phyloP scores from a whole-genome alignment of 345 rosid genomes.

The Populus pruinosa region DNA sequence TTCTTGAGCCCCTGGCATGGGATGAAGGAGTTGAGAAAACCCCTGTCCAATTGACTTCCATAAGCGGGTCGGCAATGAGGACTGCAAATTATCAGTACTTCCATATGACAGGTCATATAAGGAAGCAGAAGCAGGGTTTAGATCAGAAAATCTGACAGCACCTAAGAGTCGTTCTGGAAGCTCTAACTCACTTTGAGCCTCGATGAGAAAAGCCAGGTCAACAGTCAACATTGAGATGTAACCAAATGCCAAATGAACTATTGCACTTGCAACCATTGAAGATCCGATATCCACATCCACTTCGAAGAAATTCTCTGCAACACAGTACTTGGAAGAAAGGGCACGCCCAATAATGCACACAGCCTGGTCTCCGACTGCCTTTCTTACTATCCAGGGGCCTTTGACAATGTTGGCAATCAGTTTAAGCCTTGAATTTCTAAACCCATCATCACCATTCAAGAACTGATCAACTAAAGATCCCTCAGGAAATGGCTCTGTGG shows the following conservation, averaged over 20 bases:
- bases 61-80: conserved; percentile 53
- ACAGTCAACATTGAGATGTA: conserved; percentile 84
- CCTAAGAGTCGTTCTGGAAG: conserved; percentile 83
- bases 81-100: conserved; percentile 25
- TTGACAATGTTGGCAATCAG: conserved; percentile 88
- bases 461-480: conserved; percentile 73
- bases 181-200: conserved; percentile 74
- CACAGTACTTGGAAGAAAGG: conserved; percentile 55
- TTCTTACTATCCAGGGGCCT: conserved; percentile 96
- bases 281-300: conserved; percentile 94
- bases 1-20: conserved; percentile 43
- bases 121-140: conserved; percentile 63
- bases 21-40: conserved; percentile 60
- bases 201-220: conserved; percentile 83
- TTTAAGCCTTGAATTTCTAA: conserved; percentile 75
- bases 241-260: conserved; percentile 90
- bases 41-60: conserved; percentile 92
- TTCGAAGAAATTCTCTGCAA: conserved; percentile 55
- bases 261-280: conserved; percentile 91
- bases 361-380: conserved; percentile 98
- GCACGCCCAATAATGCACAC: conserved; percentile 90
- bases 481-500: conserved; percentile 54
- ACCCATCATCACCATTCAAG: conserved; percentile 73
- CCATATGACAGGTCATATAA: conserved; percentile 30
- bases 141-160: conserved; percentile 75